A percentile compares a stretch with the other conserved stretches of the same genome.
Conservation (phyloP, 768 basidiomycete genomes). For the Pleurotus platypus region DNA sequence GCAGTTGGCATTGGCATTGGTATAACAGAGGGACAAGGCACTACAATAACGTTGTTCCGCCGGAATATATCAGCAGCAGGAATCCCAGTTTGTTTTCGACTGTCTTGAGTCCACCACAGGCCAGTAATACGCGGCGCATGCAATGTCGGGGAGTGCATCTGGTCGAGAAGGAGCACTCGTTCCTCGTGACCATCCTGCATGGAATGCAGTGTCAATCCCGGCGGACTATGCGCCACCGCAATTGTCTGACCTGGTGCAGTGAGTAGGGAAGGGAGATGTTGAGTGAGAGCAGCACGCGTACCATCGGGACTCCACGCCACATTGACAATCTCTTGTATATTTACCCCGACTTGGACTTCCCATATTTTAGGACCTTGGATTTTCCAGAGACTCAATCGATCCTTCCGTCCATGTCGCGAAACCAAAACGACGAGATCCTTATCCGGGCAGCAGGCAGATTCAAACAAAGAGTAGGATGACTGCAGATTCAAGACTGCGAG, state of each 20-base stretch:
- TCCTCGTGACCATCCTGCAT: slow-evolving; percentile 70
- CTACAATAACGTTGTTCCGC: slow-evolving; percentile 60
- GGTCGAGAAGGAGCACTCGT: slow-evolving; percentile 29
- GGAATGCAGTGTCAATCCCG: slow-evolving; percentile 67
- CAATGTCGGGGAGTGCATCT: neutral
- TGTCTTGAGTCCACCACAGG: slow-evolving; percentile 74
- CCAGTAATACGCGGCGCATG: slow-evolving; percentile 34
- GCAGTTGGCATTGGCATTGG: slow-evolving; percentile 11
- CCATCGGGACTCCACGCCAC: slow-evolving; percentile 85
- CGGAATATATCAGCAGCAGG: slow-evolving; percentile 76
- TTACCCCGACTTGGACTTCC: slow-evolving; percentile 65
- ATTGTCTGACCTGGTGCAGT: slow-evolving; percentile 55
- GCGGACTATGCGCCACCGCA: slow-evolving; percentile 68
- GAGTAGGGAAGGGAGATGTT: slow-evolving; percentile 8
- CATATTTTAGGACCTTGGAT: slow-evolving; percentile 77
- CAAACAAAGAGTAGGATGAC: slow-evolving; percentile 51
- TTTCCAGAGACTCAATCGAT: slow-evolving; percentile 77
- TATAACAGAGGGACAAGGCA: slow-evolving; percentile 16
- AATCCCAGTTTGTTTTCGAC: slow-evolving; percentile 31
- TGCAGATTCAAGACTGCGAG: slow-evolving; percentile 58
- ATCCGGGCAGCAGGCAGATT: slow-evolving; percentile 77
- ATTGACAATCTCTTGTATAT: slow-evolving; percentile 48
- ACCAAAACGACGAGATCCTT: slow-evolving; percentile 75
- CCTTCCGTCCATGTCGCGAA: slow-evolving; percentile 62
- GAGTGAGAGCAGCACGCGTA: slow-evolving; percentile 24